Evolutionary conservation across 345 rosid genomes (phyloP), one percentile per base, ranked within the genome.

Genomic region (Gossypium stocksii): DNA sequence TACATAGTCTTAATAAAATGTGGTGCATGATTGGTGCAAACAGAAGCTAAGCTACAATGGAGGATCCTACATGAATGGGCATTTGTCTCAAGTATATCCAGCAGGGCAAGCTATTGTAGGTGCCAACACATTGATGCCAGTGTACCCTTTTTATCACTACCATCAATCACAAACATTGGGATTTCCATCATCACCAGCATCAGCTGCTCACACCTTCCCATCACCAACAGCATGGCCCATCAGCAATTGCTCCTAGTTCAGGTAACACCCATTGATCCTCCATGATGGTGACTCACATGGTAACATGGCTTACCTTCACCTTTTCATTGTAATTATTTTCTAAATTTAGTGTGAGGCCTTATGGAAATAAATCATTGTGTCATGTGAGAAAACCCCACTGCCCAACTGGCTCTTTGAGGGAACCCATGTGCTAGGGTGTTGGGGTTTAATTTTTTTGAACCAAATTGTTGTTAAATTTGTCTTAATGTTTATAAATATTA

Each of bases 161-260:
- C 94, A 90, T 70, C 96, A 88, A 66, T 85, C 95, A 19, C 95
- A 84, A 46, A 80, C 95, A n/a, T 80, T 92, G 81, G 98, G 97
- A 52, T 77, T 89, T 11, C 97, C 54, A 25, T 59, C 38, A 38
- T 41, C 65, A 14, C 4, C 22, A 17, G 66, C 65, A 25, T 11
- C 20, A 19, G 13, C 95, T 11, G 88, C 86, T 62, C 94, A 87
- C 71, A 65, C 86, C 66, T 83, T 83, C 65, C 89, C 87, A 2
- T 77, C 85, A 3, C 44, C 87, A 5, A 71, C 89, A 1, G 82
- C 84, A n/a, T 87, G 84, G 1, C 85, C 83, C 80, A 74, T 87
- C 23, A 20, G 77, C 91, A 11, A 83, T 84, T 11, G 77, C 91
- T 23, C 83, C 89, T 4, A 78, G 74, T 57, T 10, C 94, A 85